Evolutionary conservation across 1,284 basidiomycete genomes (phyloP).

Genomic region (Marasmius fiardii): DNA sequence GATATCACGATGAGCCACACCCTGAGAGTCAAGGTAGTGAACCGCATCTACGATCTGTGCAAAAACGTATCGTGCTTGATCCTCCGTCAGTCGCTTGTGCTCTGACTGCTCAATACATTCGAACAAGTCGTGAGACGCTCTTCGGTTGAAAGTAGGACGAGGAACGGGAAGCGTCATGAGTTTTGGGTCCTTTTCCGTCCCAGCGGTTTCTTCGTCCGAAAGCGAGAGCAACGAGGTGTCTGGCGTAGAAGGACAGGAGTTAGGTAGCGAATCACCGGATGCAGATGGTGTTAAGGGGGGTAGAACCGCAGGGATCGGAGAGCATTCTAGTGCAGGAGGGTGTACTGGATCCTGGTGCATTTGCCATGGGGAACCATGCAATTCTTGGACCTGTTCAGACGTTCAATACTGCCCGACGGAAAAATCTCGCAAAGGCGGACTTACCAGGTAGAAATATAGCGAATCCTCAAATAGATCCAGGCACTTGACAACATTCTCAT

Average conservation of each 20-base stretch:
- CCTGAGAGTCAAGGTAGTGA: slow-evolving; percentile 69
- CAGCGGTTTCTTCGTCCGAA: background rate
- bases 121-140: slow-evolving; percentile 87
- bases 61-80: slow-evolving; percentile 79
- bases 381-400: slow-evolving; percentile 78
- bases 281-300: slow-evolving; percentile 56
- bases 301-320: slow-evolving; percentile 38
- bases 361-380: slow-evolving; percentile 87
- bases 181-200: background rate
- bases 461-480: slow-evolving; percentile 82
- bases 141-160: slow-evolving; percentile 58
- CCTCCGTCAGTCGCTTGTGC: slow-evolving; percentile 77
- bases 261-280: slow-evolving; percentile 38
- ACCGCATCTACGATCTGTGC: slow-evolving; percentile 86
- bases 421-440: slow-evolving; percentile 23
- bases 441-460: slow-evolving; percentile 82
- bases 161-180: slow-evolving; percentile 13
- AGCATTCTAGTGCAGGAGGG: slow-evolving; percentile 24
- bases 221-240: slow-evolving; percentile 13
- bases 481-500: slow-evolving; percentile 81
- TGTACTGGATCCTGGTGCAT: slow-evolving; percentile 18
- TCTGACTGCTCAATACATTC: slow-evolving; percentile 89
- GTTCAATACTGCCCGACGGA: background rate
- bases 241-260: slow-evolving; percentile 19
- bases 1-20: slow-evolving; percentile 88